phyloP scores from a whole-genome alignment of 2,329 filamentous ascomycete species.

The Microthyrium microscopicum region DNA sequence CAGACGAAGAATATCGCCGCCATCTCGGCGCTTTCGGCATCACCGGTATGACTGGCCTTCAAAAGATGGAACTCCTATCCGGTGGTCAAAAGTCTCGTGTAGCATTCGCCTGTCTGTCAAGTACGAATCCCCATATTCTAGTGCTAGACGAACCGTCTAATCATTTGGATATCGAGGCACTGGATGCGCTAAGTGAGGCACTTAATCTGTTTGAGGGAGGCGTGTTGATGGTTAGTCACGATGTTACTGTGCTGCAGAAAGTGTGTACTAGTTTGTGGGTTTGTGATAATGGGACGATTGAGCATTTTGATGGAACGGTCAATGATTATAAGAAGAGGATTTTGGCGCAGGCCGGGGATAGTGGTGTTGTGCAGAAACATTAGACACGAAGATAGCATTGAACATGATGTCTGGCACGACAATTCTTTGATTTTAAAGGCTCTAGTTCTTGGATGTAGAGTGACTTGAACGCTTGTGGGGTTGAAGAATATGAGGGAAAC shows the following conservation, averaged over 20 bases:
- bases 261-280: slow-evolving; percentile 95
- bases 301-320: slow-evolving; percentile 91
- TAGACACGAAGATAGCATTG: too few species aligned
- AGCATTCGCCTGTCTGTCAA: slow-evolving; percentile 86
- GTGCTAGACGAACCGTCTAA: slow-evolving; percentile 98
- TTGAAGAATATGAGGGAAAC: too few species aligned
- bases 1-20: slow-evolving; percentile 91
- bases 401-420: too few species aligned
- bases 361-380: slow-evolving; percentile 57
- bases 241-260: slow-evolving; percentile 95
- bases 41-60: slow-evolving; percentile 88
- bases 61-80: slow-evolving; percentile 87
- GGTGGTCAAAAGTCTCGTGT: slow-evolving; percentile 98
- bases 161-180: slow-evolving; percentile 96
- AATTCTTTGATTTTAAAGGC: too few species aligned
- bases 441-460: too few species aligned
- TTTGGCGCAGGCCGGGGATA: slow-evolving; percentile 68
- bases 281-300: slow-evolving; percentile 82
- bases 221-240: slow-evolving; percentile 97
- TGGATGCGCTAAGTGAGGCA: slow-evolving; percentile 84
- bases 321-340: slow-evolving; percentile 98
- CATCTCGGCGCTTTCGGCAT: slow-evolving; percentile 75
- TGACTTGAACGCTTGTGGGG: too few species aligned
- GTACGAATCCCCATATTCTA: slow-evolving; percentile 90
- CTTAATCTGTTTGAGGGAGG: slow-evolving; percentile 79